Evolutionary conservation across 768 basidiomycete species (phyloP).

Genomic region (Tricholoma furcatifolium): DNA sequence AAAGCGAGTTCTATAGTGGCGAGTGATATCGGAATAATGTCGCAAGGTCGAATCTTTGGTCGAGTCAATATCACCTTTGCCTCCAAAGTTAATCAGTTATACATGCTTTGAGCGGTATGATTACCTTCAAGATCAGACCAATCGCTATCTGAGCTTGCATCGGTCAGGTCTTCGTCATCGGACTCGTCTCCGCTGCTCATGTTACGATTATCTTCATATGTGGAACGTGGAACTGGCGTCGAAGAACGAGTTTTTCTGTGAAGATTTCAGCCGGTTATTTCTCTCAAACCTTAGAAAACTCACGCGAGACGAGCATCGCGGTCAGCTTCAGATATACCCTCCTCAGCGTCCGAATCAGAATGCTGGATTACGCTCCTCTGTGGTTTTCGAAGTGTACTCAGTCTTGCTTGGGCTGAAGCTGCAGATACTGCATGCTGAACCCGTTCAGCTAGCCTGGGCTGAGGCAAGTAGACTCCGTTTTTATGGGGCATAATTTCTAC

Average conservation of each 20-base stretch:
- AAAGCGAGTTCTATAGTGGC: constrained; percentile 42
- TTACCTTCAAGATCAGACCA: constrained; percentile 47
- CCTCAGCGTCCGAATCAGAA: constrained; percentile 70
- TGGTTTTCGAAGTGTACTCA: constrained; percentile 2
- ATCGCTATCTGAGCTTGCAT: constrained; percentile 46
- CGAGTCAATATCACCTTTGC: constrained; percentile 17
- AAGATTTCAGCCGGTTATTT: background rate
- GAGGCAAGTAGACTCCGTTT: constrained; percentile 50
- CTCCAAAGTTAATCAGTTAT: background rate
- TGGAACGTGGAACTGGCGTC: constrained; percentile 34
- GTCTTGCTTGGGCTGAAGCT: background rate
- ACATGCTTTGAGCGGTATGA: constrained; percentile 4
- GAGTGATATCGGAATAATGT: constrained; percentile 48
- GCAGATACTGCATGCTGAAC: background rate
- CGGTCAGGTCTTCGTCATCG: constrained; percentile 70
- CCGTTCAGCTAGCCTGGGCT: constrained; percentile 24
- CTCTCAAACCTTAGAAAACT: constrained; percentile 22
- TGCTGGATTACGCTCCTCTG: constrained; percentile 25
- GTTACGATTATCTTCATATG: constrained; percentile 45
- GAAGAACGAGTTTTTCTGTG: constrained; percentile 52
- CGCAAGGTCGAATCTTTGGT: constrained; percentile 29
- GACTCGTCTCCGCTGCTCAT: constrained; percentile 78
- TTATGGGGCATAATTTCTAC: constrained; percentile 32
- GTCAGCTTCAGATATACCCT: constrained; percentile 60
- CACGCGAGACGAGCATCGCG: constrained; percentile 75